A percentile compares a stretch with the other conserved stretches of the same genome.
Evolutionary conservation across 805 yeast genomes (phyloP).

Genomic region (Teunomyces aglyptinius): DNA sequence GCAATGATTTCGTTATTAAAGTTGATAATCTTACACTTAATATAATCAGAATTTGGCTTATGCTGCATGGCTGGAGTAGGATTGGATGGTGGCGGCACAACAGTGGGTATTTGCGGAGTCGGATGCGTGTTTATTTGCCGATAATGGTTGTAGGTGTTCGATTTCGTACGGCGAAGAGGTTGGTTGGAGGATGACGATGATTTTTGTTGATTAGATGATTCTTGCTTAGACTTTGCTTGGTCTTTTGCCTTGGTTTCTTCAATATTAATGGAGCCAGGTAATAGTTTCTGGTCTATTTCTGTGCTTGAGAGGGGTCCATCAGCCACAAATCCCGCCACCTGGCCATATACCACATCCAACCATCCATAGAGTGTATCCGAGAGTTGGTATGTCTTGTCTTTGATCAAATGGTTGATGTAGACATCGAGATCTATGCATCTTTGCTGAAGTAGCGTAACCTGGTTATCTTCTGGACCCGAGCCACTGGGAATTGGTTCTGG

Average conservation of each 20-base stretch:
- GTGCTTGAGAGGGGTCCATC: slow-evolving; percentile 16
- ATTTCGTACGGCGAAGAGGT: slow-evolving; percentile 20
- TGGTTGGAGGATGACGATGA: slow-evolving; percentile 1
- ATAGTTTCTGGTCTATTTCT: slow-evolving; percentile 20
- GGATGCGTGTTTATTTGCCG: slow-evolving; percentile 17
- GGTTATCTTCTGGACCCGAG: slow-evolving; percentile 10
- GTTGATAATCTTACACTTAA: slow-evolving; percentile 30
- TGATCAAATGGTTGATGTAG: slow-evolving; percentile 36
- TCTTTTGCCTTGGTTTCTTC: not conserved
- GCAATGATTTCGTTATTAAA: slow-evolving; percentile 26
- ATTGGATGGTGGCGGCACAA: not conserved
- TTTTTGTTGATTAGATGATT: not conserved
- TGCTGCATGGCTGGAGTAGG: not conserved
- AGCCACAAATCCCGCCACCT: slow-evolving; percentile 23
- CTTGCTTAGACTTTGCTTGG: slow-evolving; percentile 6
- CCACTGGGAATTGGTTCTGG: slow-evolving; percentile 48
- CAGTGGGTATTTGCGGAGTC: not conserved
- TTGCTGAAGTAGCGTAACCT: slow-evolving; percentile 23
- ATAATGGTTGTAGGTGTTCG: slow-evolving; percentile 32
- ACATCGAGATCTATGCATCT: slow-evolving; percentile 41
- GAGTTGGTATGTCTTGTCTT: slow-evolving; percentile 27
- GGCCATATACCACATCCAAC: slow-evolving; percentile 23
- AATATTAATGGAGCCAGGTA: slow-evolving; percentile 17
- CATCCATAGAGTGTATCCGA: slow-evolving; percentile 27
- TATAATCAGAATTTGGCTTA: slow-evolving; percentile 1